A percentile compares a stretch with the other conserved stretches of the same genome.
Conservation (phyloP, 164 flowering plant genomes). For the Nymphaea thermarum region DNA sequence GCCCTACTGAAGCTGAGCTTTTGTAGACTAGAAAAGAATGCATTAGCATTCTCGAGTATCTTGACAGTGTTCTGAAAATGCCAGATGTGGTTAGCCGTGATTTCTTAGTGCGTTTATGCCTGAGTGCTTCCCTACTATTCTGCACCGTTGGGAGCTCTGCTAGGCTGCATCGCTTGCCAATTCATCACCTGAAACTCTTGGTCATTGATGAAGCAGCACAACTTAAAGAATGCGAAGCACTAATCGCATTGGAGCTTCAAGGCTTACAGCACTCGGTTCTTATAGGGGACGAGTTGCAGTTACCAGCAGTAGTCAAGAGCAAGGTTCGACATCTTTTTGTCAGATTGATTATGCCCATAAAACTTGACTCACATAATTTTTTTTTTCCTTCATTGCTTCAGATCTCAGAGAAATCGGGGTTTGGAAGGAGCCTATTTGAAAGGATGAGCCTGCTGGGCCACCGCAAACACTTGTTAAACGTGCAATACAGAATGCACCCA, state of each 20-base stretch:
- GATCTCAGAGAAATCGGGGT: slow-evolving; percentile 18
- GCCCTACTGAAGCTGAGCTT: not conserved
- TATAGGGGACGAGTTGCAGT: slow-evolving; percentile 43
- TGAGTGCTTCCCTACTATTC: slow-evolving; percentile 23
- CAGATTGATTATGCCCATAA: not conserved
- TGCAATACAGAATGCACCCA: slow-evolving; percentile 48
- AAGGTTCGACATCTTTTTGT: slow-evolving; percentile 11
- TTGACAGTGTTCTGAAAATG: not conserved
- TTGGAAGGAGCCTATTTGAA: slow-evolving; percentile 38
- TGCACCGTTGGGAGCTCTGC: slow-evolving; percentile 37
- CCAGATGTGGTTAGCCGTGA: not conserved
- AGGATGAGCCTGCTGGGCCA: slow-evolving; percentile 27
- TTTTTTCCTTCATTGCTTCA: not conserved
- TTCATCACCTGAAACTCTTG: slow-evolving; percentile 10
- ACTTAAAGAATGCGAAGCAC: slow-evolving; percentile 45
- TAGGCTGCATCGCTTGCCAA: slow-evolving; percentile 7
- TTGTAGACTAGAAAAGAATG: not conserved
- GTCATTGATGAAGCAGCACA: slow-evolving; percentile 56
- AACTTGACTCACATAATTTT: too few relatives aligned
- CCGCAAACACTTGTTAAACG: slow-evolving; percentile 24
- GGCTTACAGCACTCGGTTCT: slow-evolving; percentile 33
- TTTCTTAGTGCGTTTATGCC: slow-evolving; percentile 4
- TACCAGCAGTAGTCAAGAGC: slow-evolving; percentile 46
- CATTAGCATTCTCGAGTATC: not conserved
- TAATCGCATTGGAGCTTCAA: slow-evolving; percentile 29